Percentiles rank a stretch among this genome's conserved stretches.
Conservation (phyloP, 768 basidiomycete genomes). For the Auricularia cornea region DNA sequence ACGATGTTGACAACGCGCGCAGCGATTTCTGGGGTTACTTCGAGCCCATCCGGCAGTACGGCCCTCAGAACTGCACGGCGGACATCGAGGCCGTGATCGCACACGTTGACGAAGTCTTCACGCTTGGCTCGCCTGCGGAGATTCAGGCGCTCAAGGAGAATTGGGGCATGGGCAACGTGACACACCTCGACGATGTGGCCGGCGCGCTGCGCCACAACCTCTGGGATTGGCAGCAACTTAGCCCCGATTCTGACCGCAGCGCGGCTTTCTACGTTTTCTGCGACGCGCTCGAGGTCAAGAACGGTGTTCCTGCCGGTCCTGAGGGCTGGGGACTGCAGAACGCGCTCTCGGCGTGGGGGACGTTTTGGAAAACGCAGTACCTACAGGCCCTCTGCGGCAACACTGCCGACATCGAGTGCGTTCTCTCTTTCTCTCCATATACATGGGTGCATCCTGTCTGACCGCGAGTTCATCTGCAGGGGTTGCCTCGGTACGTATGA, state of each 20-base stretch:
- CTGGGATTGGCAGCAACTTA: constrained; percentile 64
- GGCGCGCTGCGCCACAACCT: constrained; percentile 43
- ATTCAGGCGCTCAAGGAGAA: constrained; percentile 46
- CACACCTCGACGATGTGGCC: constrained; percentile 60
- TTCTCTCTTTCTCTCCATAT: constrained; percentile 1
- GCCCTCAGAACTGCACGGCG: constrained; percentile 66
- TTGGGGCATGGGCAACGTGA: constrained; percentile 50
- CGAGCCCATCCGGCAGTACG: constrained; percentile 57
- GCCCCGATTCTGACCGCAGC: constrained; percentile 39
- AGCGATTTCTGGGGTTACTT: constrained; percentile 64
- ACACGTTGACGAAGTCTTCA: constrained; percentile 52
- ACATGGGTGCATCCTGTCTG: too few species aligned
- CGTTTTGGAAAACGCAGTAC: constrained; percentile 7
- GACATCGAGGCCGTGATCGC: constrained; percentile 58
- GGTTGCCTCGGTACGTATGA: constrained; percentile 37
- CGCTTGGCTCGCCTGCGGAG: constrained; percentile 32
- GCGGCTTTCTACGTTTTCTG: constrained; percentile 52
- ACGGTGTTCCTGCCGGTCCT: constrained; percentile 36
- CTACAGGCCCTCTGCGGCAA: constrained; percentile 42
- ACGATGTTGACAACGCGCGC: too few species aligned
- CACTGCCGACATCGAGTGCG: constrained; percentile 37
- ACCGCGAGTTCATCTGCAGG: constrained; percentile 11
- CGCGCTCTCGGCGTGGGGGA: constrained; percentile 12
- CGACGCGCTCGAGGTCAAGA: constrained; percentile 57
- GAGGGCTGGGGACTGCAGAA: constrained; percentile 12